Conservation (phyloP, 352 stramenopile species). For the Elongisporangium anandrum region DNA sequence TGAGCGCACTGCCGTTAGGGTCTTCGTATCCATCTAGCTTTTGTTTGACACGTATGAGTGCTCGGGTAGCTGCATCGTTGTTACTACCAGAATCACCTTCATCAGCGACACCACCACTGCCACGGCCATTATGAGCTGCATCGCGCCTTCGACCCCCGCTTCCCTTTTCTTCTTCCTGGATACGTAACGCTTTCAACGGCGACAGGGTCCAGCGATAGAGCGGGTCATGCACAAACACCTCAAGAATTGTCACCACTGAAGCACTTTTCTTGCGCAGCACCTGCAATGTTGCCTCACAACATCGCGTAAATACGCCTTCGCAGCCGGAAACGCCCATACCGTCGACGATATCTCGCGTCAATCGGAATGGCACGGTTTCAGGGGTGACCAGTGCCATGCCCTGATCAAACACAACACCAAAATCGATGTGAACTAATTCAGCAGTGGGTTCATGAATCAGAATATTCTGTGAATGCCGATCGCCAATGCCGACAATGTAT, state of each 20-base stretch:
- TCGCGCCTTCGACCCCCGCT: constrained; percentile 5
- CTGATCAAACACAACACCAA: constrained; percentile 99
- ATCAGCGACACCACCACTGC: constrained; percentile 11
- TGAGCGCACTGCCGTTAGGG: constrained; percentile 93
- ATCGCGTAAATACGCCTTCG: constrained; percentile 94
- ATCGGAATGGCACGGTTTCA: constrained; percentile 98
- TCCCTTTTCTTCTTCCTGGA: constrained; percentile 51
- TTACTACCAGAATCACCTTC: constrained; percentile 17
- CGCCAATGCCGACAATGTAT: constrained; percentile 95
- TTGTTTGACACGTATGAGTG: constrained; percentile 95
- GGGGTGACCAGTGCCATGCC: constrained; percentile 91
- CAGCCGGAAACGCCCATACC: constrained; percentile 97
- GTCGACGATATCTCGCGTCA: constrained; percentile 99
- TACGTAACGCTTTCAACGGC: constrained; percentile 81
- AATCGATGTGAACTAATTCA: constrained; percentile 99
- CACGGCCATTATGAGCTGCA: constrained; percentile 9
- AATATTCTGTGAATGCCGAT: constrained; percentile 99
- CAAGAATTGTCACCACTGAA: constrained; percentile 97
- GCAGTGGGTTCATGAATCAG: constrained; percentile 96
- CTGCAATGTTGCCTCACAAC: constrained; percentile 92
- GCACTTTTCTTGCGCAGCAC: constrained; percentile 91
- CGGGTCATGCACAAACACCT: constrained; percentile 99
- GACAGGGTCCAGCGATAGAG: constrained; percentile 97
- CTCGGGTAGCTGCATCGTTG: constrained; percentile 89
- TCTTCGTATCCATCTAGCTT: constrained; percentile 99